Conservation (phyloP, 1,284 basidiomycete genomes). For the Athelia psychrophila region DNA sequence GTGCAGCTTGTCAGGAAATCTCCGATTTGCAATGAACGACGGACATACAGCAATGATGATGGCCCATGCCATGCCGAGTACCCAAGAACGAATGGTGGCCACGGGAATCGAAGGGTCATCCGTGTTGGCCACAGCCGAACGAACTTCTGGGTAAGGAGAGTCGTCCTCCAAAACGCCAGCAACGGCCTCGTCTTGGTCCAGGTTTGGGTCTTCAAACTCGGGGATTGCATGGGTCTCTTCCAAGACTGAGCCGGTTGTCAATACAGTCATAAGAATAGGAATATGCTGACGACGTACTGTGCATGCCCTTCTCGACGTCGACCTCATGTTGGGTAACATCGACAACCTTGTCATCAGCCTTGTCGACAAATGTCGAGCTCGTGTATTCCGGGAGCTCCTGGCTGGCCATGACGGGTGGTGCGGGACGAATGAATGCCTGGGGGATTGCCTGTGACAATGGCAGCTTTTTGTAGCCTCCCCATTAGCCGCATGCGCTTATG, state of each 20-base stretch:
- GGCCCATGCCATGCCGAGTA: conserved; percentile 56
- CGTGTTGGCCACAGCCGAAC: conserved; percentile 72
- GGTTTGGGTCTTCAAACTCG: not conserved
- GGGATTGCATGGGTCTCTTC: not conserved
- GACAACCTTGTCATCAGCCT: no score
- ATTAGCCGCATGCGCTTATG: no score
- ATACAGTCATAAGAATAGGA: no score
- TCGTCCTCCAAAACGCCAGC: conserved; percentile 48
- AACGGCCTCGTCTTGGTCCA: conserved; percentile 40
- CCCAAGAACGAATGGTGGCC: conserved; percentile 64
- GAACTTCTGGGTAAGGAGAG: conserved; percentile 73
- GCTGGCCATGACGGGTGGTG: no score
- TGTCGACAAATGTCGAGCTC: no score
- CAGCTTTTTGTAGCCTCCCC: no score
- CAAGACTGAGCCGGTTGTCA: not conserved
- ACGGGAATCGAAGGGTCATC: conserved; percentile 65
- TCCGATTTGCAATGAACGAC: not conserved
- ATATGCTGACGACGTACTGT: no score
- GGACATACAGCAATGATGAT: conserved; percentile 46
- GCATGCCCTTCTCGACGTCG: no score
- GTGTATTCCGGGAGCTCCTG: no score
- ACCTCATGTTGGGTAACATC: no score
- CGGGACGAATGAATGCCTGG: no score
- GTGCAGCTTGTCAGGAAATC: not conserved
- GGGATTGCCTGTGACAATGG: no score